Conservation (phyloP, 2,329 filamentous ascomycete genomes). For the Colletotrichum agaves region DNA sequence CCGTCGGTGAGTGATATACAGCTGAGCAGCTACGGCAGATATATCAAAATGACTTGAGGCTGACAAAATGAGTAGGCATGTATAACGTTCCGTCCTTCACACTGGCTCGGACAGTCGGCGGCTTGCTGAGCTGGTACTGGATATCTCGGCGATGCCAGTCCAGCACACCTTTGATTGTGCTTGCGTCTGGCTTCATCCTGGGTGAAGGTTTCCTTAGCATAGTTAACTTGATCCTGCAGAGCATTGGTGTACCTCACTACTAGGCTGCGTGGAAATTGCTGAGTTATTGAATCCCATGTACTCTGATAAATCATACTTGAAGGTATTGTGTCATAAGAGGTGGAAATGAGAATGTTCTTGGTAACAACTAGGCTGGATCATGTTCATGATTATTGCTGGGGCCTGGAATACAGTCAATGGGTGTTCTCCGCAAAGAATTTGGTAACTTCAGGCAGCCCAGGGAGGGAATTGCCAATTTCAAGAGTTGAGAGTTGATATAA, state of each 20-base stretch:
- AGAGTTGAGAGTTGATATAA: neutral
- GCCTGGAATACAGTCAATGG: no score
- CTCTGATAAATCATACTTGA: no score
- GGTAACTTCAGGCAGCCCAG: no score
- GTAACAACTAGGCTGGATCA: no score
- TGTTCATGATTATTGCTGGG: no score
- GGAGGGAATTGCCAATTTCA: neutral
- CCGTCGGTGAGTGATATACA: conserved; percentile 70
- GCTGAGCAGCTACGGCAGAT: neutral
- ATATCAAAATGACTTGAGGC: neutral
- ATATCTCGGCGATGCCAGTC: conserved; percentile 56
- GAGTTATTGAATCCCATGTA: no score
- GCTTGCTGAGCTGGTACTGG: conserved; percentile 82
- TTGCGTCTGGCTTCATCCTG: conserved; percentile 90
- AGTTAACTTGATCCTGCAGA: conserved; percentile 85
- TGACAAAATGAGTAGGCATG: conserved; percentile 71
- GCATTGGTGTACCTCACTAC: conserved; percentile 76
- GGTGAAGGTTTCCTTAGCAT: conserved; percentile 95
- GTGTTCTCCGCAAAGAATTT: no score
- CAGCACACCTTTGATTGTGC: conserved; percentile 85
- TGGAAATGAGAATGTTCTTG: no score
- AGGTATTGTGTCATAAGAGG: no score
- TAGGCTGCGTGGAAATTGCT: neutral
- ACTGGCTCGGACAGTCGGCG: conserved; percentile 85
- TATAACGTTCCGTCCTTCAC: conserved; percentile 99